Conservation (phyloP, 345 rosid species). For the Erucastrum elatum region DNA sequence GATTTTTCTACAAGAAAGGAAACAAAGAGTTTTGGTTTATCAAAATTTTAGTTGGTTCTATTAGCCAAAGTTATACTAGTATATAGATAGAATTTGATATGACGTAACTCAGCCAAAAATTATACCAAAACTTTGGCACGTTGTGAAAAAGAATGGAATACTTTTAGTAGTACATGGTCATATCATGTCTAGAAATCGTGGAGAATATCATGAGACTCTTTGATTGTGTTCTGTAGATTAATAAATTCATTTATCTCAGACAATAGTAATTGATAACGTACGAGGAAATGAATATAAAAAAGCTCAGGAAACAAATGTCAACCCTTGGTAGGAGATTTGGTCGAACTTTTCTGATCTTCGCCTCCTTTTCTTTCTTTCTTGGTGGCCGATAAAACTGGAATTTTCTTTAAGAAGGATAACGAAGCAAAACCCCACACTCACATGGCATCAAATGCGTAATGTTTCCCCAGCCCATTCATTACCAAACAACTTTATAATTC, state of each 20-base stretch:
- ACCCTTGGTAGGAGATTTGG: conserved; percentile 32
- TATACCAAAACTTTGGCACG: neutral
- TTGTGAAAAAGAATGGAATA: neutral
- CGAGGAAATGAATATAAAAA: conserved; percentile 14
- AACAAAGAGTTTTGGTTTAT: neutral
- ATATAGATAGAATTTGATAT: neutral
- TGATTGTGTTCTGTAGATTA: neutral
- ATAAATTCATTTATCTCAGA: neutral
- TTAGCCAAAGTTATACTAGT: neutral
- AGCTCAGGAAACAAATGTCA: conserved; percentile 32
- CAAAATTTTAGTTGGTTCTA: neutral
- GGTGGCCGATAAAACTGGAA: conserved; percentile 25
- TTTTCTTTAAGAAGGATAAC: conserved; percentile 5
- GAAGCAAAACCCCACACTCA: conserved; percentile 42
- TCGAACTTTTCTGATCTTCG: neutral
- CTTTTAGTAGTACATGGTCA: neutral
- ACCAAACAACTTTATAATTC: neutral
- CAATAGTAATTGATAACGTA: conserved; percentile 18
- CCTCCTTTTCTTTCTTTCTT: neutral
- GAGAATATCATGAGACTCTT: neutral
- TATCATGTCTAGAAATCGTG: neutral
- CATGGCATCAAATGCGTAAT: conserved; percentile 28
- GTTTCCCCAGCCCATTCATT: conserved; percentile 30
- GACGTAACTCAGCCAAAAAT: neutral
- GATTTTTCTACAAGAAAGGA: neutral